Percentiles rank a stretch among this genome's conserved stretches.
These are phyloP conservation scores for Chamaecrista fasciculata DNA, from an alignment of 306 rosid genomes.

Conservation along the genomic window DNA sequence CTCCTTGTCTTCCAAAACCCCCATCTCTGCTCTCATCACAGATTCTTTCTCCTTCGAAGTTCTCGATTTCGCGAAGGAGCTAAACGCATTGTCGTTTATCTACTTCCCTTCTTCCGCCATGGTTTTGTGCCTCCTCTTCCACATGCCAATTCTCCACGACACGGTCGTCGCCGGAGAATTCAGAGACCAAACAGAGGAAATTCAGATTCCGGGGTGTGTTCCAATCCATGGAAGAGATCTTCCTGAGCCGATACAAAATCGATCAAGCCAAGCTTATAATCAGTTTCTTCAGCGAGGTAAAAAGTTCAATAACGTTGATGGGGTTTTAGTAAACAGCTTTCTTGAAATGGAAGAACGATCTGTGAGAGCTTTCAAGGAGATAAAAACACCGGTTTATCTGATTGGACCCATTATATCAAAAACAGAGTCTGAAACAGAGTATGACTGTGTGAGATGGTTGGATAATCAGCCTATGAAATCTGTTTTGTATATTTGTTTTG, in stretches of 20 bases:
- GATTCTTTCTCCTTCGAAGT: slow-evolving; percentile 24
- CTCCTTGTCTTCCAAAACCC: not conserved
- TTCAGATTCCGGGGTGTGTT: slow-evolving; percentile 35
- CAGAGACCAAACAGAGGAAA: slow-evolving; percentile 10
- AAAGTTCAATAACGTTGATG: slow-evolving; percentile 13
- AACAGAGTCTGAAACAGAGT: too few species aligned
- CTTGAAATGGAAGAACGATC: slow-evolving; percentile 20
- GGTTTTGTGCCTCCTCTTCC: not conserved
- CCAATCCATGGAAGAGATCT: slow-evolving; percentile 34
- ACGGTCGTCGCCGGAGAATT: slow-evolving; percentile 12
- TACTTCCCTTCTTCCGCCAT: slow-evolving; percentile 22
- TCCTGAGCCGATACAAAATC: slow-evolving; percentile 13
- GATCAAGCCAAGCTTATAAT: slow-evolving; percentile 26
- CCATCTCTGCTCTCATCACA: slow-evolving; percentile 12
- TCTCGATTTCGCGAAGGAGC: slow-evolving; percentile 25
- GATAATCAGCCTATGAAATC: not conserved
- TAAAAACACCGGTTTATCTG: slow-evolving; percentile 23
- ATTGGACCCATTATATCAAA: slow-evolving; percentile 32
- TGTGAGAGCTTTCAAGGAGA: not conserved
- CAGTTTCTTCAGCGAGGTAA: slow-evolving; percentile 4
- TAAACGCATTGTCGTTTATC: slow-evolving; percentile 27
- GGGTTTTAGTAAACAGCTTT: slow-evolving; percentile 32
- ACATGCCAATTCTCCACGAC: slow-evolving; percentile 14
- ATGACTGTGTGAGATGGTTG: not conserved
- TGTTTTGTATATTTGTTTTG: not conserved